Percentiles rank a stretch among this genome's conserved stretches.
These are phyloP conservation scores for Bombardia bombarda DNA, from an alignment of 495 filamentous ascomycete genomes.

Conservation along the genomic window DNA sequence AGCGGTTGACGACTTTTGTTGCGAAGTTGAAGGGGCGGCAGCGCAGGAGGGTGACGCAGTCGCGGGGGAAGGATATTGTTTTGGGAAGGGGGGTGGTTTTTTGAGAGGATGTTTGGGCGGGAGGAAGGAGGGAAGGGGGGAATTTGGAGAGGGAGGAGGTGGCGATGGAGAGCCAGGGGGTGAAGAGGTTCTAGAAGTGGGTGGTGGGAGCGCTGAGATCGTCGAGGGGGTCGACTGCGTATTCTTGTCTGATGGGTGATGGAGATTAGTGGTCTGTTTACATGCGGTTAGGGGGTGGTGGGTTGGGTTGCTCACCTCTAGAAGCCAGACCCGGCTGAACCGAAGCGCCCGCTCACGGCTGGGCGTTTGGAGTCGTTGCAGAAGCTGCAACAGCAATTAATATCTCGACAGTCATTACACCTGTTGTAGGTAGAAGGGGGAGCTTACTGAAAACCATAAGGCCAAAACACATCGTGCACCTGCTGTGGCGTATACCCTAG, in stretches of 20 bases:
- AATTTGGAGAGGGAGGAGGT: constrained; percentile 2
- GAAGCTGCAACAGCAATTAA: constrained; percentile 1
- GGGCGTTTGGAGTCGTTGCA: constrained; percentile 19
- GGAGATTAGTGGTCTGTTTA: neutral
- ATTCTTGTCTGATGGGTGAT: constrained; percentile 30
- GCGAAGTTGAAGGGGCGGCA: constrained; percentile 37
- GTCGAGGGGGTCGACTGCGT: constrained; percentile 21
- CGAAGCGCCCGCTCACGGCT: constrained; percentile 42
- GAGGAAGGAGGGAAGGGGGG: too few relatives aligned
- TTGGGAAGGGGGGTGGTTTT: neutral
- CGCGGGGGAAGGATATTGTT: constrained; percentile 36
- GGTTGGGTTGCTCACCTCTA: constrained; percentile 26
- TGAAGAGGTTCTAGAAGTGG: constrained; percentile 21
- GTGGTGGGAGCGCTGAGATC: constrained; percentile 17
- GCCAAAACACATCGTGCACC: constrained; percentile 47
- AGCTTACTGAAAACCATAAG: constrained; percentile 35
- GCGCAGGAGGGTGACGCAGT: constrained; percentile 42
- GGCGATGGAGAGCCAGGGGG: constrained; percentile 19
- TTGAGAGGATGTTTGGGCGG: too few relatives aligned
- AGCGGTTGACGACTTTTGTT: constrained; percentile 40
- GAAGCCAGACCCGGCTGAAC: constrained; percentile 29
- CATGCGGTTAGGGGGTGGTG: too few relatives aligned
- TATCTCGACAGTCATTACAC: too few relatives aligned
- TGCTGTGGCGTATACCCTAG: constrained; percentile 38
- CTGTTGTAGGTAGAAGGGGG: constrained; percentile 30